Conservation (phyloP, 2,329 filamentous ascomycete species). For the Stachybotrys chlorohalonatus region DNA sequence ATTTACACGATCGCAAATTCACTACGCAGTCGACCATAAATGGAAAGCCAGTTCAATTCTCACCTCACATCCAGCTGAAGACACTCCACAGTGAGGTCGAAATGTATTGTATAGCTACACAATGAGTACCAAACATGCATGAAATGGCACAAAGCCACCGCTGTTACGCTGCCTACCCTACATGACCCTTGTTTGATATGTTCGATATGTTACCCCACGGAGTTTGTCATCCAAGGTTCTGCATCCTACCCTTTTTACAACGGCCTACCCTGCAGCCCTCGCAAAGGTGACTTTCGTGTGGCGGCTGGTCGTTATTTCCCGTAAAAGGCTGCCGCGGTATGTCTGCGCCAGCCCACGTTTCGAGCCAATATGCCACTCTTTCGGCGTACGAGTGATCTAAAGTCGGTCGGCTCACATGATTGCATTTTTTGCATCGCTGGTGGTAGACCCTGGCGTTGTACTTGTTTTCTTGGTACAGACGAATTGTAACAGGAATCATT, state of each 20-base stretch:
- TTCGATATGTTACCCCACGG: too few species aligned
- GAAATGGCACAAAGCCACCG: too few species aligned
- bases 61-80: too few species aligned
- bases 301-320: background rate
- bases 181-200: too few species aligned
- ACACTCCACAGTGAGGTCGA: too few species aligned
- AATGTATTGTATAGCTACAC: too few species aligned
- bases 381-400: conserved; percentile 22
- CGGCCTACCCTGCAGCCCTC: conserved; percentile 26
- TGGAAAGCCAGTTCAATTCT: too few species aligned
- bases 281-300: conserved; percentile 19
- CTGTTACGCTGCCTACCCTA: too few species aligned
- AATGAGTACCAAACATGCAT: too few species aligned
- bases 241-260: conserved; percentile 8
- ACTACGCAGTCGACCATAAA: too few species aligned
- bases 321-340: conserved; percentile 5
- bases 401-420: conserved; percentile 12
- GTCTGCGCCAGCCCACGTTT: conserved; percentile 22
- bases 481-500: conserved; percentile 22
- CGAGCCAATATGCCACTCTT: conserved; percentile 24
- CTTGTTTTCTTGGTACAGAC: conserved; percentile 12
- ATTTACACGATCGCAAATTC: too few species aligned
- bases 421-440: conserved; percentile 24
- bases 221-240: too few species aligned
- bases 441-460: conserved; percentile 29